Base-by-base conservation (phyloP, 768 basidiomycete genomes). In the Dioszegia aurantiaca region DNA sequence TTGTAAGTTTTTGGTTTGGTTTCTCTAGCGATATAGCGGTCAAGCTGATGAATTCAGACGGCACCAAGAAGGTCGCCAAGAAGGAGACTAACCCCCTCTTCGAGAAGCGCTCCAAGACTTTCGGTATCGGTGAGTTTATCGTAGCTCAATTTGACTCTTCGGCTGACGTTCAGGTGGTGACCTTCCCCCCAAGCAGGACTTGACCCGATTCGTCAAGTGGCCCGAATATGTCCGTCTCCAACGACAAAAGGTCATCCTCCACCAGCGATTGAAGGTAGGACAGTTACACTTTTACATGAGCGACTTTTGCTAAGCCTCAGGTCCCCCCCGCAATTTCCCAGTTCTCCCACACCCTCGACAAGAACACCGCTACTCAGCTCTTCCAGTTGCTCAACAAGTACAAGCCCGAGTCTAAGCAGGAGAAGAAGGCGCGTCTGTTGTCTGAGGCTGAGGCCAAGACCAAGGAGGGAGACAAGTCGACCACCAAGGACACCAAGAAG, bases 171-270 rank as follows among this genome's bases (percentile, higher is more conserved):
- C 67, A 94, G 94, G 94, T 74, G 90, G 93, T 81, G 90, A 94
- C 79, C 84, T 97, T 70, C 89, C 87, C 70, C 93, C 87, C 73
- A 83, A 83, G 77, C 84, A 84, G 55, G 94, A 98, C 80, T 80
- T 97, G 65, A 94, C 90, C 58, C 89, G 93, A 77, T 97, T 97
- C 81, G 89, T 97, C 81, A 97, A 95, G 79, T 99, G 94, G 94
- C 94, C 94, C 68, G 90, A 93, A 81, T 98, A 98, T 75, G 85
- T 98, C 69, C 90, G 92, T 75, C 87, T 98, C 44, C 94, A 98
- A 77, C 86, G 94, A 77, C 92, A 97, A 80, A 97, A 97, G 82
- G 90, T 97, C 73, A 94, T 98, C 80, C 87, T 98, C 60, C 82
- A 89, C 84, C 91, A 97, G 81, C 90, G 94, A 72, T 83, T 98